Evolutionary conservation across 495 filamentous ascomycete genomes (phyloP), one percentile per base, ranked within the genome.

Genomic region (Polyplosphaeria fusca): DNA sequence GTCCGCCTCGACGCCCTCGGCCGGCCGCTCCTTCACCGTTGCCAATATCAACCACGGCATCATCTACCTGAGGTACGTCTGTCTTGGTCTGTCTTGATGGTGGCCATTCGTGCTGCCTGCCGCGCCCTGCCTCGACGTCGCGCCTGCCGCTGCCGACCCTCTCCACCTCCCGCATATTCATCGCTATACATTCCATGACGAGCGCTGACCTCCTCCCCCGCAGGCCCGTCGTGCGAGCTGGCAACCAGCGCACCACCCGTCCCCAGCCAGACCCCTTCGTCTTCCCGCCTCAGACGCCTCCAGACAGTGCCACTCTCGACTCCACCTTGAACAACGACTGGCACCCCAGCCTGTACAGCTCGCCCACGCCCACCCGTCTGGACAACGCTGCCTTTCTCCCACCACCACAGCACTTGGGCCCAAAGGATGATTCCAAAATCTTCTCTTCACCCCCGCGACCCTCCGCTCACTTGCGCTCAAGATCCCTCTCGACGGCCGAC

Each of bases 1-100:
- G 23, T 49, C 27, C 25, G 30, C 45, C 25, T 47, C 25, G 22
- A 47, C 56, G 25, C 48, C 48, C 27, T 25, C 51, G 18, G 46
- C 38, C 27, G 64, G 67, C 27, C 47, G 88, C 45, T 87, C 93
- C 66, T 97, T 96, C 71, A 88, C 89, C 9, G 92, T 96, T 52
- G 90, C 88, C 22, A 96, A 95, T 73, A 86, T 97, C 52, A 88
- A 90, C 67, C 92, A 93, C 74, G 92, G 92, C 30, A 85, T 86
- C 71, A 91, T 97, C 70, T 97, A 93, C 70, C 74, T 97, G 55
- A 89, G 91, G 92, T 96, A 87, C 68, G 81, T 63, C 25, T 46
- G 26, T 27, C 30, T 7, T 38, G 24, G 45, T 38, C 12, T 24
- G 30, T 26, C 44, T 42, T 27, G 42, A 32, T 11, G 30, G 30